A percentile compares a stretch with the other conserved stretches of the same genome.
Evolutionary conservation across 2,329 filamentous ascomycete species (phyloP).

Genomic region (Colletotrichum phormii): DNA sequence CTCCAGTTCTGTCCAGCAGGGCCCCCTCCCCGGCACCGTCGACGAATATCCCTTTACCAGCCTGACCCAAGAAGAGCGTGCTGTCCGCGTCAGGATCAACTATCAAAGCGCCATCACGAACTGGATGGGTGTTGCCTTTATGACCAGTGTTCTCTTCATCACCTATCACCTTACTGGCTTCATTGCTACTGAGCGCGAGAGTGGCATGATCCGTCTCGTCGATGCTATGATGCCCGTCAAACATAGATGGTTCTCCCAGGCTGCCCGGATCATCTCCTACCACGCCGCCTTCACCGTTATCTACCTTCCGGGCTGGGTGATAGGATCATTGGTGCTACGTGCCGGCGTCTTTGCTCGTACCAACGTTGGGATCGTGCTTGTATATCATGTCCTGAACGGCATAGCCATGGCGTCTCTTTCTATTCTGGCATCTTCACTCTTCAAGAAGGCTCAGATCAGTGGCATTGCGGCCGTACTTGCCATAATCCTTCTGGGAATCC

Average conservation of each 20-base stretch:
- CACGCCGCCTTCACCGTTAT: conserved; percentile 84
- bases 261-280: conserved; percentile 80
- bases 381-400: conserved; percentile 82
- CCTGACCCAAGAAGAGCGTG: conserved; percentile 74
- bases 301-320: conserved; percentile 85
- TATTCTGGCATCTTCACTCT: conserved; percentile 84
- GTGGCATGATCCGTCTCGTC: conserved; percentile 87
- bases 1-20: conserved; percentile 11
- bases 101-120: conserved; percentile 82
- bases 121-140: conserved; percentile 82
- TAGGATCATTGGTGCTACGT: conserved; percentile 75
- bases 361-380: conserved; percentile 72
- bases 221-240: conserved; percentile 91
- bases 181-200: conserved; percentile 86
- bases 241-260: conserved; percentile 80
- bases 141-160: conserved; percentile 83
- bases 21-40: conserved; percentile 55
- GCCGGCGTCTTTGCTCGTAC: conserved; percentile 74
- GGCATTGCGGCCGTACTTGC: conserved; percentile 83
- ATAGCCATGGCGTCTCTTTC: conserved; percentile 83
- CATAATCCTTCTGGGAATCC: conserved; percentile 80
- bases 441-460: conserved; percentile 87
- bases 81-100: conserved; percentile 71
- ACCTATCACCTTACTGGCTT: conserved; percentile 89
- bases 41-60: conserved; percentile 83